Percentiles rank a stretch among this genome's conserved stretches.
Evolutionary conservation across 768 basidiomycete genomes (phyloP).

Genomic region (Boletus insuetus): DNA sequence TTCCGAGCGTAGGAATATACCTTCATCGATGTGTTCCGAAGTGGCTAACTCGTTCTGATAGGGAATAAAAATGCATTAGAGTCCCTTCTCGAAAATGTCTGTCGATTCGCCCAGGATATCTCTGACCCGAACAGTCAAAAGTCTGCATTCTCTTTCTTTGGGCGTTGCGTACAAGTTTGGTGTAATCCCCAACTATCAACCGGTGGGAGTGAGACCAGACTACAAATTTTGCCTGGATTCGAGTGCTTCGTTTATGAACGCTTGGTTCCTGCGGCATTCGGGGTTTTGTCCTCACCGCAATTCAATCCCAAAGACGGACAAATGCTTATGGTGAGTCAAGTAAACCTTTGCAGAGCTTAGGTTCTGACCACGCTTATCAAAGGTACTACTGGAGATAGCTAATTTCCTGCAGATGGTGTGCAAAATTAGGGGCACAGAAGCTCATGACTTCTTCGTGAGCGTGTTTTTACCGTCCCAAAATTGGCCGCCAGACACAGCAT

Average conservation of each 20-base stretch:
- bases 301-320: constrained; percentile 92
- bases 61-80: constrained; percentile 73
- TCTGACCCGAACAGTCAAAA: constrained; percentile 77
- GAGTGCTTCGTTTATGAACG: constrained; percentile 90
- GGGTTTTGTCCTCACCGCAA: constrained; percentile 70
- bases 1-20: constrained; percentile 61
- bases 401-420: constrained; percentile 77
- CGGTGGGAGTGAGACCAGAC: constrained; percentile 33
- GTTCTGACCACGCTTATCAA: neutral
- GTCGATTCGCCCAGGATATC: constrained; percentile 68
- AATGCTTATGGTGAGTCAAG: constrained; percentile 64
- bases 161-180: constrained; percentile 65
- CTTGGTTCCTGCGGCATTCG: constrained; percentile 78
- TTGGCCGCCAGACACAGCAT: constrained; percentile 75
- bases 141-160: constrained; percentile 76
- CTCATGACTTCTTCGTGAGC: constrained; percentile 72
- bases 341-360: neutral
- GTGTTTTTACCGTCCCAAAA: constrained; percentile 86
- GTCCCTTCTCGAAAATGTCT: constrained; percentile 69
- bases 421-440: constrained; percentile 77
- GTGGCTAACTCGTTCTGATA: constrained; percentile 14
- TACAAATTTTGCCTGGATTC: constrained; percentile 72
- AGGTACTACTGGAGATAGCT: constrained; percentile 91
- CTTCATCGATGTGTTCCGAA: constrained; percentile 22
- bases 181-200: constrained; percentile 46